A percentile compares a stretch with the other conserved stretches of the same genome.
Conservation (phyloP, 805 yeast species). For the Myxozyma vanderwaltii region DNA sequence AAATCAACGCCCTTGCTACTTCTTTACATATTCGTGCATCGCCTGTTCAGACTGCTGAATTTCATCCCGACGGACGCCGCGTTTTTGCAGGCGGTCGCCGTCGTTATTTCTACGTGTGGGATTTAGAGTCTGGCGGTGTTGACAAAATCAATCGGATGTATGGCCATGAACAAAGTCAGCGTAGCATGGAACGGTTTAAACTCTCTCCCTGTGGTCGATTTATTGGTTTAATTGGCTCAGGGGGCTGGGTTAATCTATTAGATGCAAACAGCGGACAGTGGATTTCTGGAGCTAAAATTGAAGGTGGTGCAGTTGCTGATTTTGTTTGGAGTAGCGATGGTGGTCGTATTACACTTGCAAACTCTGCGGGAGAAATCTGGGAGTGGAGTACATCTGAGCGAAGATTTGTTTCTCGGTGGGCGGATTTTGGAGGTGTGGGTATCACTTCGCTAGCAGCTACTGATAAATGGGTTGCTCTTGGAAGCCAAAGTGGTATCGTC, state of each 20-base stretch:
- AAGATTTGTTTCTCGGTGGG: constrained; percentile 68
- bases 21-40: constrained; percentile 75
- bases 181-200: constrained; percentile 83
- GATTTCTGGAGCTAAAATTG: constrained; percentile 82
- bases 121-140: constrained; percentile 67
- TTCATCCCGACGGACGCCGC: constrained; percentile 55
- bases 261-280: constrained; percentile 82
- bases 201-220: constrained; percentile 67
- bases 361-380: constrained; percentile 84
- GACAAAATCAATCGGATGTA: constrained; percentile 87
- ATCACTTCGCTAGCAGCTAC: constrained; percentile 63
- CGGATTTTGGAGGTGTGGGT: constrained; percentile 80
- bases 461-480: constrained; percentile 85
- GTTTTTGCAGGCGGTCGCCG: constrained; percentile 90
- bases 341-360: constrained; percentile 58
- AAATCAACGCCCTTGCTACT: constrained; percentile 74
- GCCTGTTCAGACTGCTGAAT: constrained; percentile 77
- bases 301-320: constrained; percentile 76
- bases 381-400: constrained; percentile 64
- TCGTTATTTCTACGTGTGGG: constrained; percentile 90
- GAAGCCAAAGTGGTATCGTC: constrained; percentile 86
- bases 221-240: constrained; percentile 76
- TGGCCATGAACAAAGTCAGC: constrained; percentile 85
- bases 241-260: constrained; percentile 88
- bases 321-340: constrained; percentile 63